These are phyloP conservation scores for Dothideomycetes sp. DNA, from an alignment of 2,329 filamentous ascomycete genomes.

Conservation along the genomic window DNA sequence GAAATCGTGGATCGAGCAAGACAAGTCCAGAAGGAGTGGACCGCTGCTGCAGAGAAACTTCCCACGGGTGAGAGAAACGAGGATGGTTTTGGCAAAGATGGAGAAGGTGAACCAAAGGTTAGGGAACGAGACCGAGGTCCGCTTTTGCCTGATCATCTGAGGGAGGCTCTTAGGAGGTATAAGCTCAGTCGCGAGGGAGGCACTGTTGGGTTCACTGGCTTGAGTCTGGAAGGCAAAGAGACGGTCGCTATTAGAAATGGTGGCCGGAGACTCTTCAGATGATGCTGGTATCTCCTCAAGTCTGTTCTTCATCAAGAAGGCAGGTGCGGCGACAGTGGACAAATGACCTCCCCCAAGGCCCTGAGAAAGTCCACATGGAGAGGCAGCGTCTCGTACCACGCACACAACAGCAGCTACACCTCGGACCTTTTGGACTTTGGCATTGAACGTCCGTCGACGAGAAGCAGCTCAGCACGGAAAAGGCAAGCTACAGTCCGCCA, in stretches of 20 bases:
- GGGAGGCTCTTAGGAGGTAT: conserved; percentile 62
- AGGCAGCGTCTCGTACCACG: too few species aligned
- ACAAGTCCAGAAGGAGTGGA: conserved; percentile 61
- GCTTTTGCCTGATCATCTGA: conserved; percentile 61
- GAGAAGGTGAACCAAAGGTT: conserved; percentile 11
- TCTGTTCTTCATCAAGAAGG: too few species aligned
- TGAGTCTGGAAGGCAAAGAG: conserved; percentile 38
- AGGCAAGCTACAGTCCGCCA: too few species aligned
- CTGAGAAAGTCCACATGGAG: too few species aligned
- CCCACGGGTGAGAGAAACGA: conserved; percentile 31
- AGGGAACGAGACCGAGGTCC: conserved; percentile 39
- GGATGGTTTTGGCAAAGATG: conserved; percentile 24
- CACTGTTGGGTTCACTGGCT: conserved; percentile 39
- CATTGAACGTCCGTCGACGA: too few species aligned
- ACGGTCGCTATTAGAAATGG: conserved; percentile 32
- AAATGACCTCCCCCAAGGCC: too few species aligned
- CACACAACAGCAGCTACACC: too few species aligned
- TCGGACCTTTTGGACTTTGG: too few species aligned
- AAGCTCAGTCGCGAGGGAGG: conserved; percentile 52
- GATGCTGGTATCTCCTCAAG: too few species aligned
- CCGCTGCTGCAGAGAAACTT: conserved; percentile 44
- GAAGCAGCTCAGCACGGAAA: too few species aligned
- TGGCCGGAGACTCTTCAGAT: conserved; percentile 35
- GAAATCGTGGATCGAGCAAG: conserved; percentile 64
- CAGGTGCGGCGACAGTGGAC: too few species aligned